Conservation (phyloP, 2,329 filamentous ascomycete species). For the Periconia sp. region DNA sequence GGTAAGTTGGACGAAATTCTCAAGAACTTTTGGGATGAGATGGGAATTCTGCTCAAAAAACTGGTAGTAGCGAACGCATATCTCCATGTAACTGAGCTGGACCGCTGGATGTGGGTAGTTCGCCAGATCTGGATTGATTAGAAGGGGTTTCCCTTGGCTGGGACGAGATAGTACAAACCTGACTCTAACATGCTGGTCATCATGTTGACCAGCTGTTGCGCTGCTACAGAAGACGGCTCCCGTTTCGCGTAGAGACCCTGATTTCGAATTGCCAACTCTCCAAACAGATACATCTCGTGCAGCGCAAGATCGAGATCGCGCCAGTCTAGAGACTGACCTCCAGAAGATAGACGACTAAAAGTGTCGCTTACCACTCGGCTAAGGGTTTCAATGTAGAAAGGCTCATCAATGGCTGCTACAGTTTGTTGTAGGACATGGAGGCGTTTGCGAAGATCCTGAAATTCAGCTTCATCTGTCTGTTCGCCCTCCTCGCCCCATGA, state of each 20-base stretch:
- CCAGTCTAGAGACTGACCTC: constrained; percentile 82
- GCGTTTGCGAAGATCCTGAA: constrained; percentile 89
- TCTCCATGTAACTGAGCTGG: constrained; percentile 97
- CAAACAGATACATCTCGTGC: constrained; percentile 94
- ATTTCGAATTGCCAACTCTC: constrained; percentile 88
- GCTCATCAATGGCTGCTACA: constrained; percentile 86
- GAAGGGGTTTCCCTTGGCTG: background rate
- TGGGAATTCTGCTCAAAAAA: constrained; percentile 88
- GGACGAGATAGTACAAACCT: constrained; percentile 59
- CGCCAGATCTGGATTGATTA: constrained; percentile 69
- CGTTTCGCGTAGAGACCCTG: constrained; percentile 87
- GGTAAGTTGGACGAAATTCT: constrained; percentile 88
- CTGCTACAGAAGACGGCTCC: constrained; percentile 77
- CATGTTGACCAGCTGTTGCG: constrained; percentile 85
- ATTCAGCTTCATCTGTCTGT: constrained; percentile 95
- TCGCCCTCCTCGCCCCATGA: constrained; percentile 94
- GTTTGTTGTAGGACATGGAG: constrained; percentile 91
- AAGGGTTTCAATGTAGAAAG: constrained; percentile 85
- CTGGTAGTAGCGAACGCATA: constrained; percentile 89
- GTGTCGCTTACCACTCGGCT: constrained; percentile 87
- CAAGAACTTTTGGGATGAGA: constrained; percentile 83
- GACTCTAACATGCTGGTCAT: constrained; percentile 96
- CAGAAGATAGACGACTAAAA: constrained; percentile 77
- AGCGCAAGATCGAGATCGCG: constrained; percentile 91
- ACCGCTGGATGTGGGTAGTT: constrained; percentile 89